Conservation (phyloP, 371 early-diverging fungal genomes). For the Mucor piriformis region DNA sequence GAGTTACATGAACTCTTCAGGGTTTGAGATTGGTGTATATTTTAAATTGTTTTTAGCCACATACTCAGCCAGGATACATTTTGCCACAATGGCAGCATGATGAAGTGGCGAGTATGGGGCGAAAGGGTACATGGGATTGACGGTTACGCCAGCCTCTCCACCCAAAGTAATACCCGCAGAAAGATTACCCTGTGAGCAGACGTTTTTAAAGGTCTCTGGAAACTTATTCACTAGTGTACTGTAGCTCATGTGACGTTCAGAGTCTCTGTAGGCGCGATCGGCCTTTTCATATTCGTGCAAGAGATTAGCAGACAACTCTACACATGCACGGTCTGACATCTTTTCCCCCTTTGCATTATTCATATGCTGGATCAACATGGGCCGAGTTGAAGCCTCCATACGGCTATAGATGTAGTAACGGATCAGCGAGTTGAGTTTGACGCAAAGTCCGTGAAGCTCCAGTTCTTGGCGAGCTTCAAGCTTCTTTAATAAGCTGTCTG, state of each 20-base stretch:
- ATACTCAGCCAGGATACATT: constrained; percentile 35
- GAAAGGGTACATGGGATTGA: constrained; percentile 41
- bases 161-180: constrained; percentile 39
- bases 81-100: constrained; percentile 48
- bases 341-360: background rate
- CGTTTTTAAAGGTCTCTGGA: constrained; percentile 29
- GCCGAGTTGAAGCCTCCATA: constrained; percentile 3
- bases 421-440: constrained; percentile 30
- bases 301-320: constrained; percentile 13
- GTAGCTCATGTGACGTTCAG: constrained; percentile 30
- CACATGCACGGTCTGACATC: constrained; percentile 5
- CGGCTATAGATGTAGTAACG: constrained; percentile 34
- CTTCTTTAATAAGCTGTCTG: constrained; percentile 23
- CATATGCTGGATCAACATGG: background rate
- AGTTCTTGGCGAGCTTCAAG: constrained; percentile 18
- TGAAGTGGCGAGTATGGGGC: constrained; percentile 31
- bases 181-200: constrained; percentile 33
- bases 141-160: constrained; percentile 41
- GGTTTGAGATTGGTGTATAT: constrained; percentile 27
- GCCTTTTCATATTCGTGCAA: constrained; percentile 33
- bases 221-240: constrained; percentile 21
- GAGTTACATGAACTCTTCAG: constrained; percentile 35
- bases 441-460: constrained; percentile 27
- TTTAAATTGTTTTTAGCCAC: constrained; percentile 22
- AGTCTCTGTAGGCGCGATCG: constrained; percentile 23